These are phyloP conservation scores for Sclerotinia minor DNA, from an alignment of 2,329 filamentous ascomycete genomes.

Conservation along the genomic window DNA sequence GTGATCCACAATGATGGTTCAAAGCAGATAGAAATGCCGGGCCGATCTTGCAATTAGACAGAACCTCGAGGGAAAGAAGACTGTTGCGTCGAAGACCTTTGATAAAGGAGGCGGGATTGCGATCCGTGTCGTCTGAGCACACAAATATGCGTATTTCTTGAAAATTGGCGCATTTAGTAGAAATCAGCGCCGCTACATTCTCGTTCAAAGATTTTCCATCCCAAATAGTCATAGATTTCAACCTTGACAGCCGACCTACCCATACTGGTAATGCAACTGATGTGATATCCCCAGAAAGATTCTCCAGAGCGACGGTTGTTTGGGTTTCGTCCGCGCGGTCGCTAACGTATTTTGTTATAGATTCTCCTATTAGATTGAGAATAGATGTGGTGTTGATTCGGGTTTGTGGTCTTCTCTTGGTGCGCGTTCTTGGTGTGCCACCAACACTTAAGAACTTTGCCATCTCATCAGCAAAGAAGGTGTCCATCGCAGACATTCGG, in stretches of 20 bases:
- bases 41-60: conserved; percentile 56
- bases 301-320: conserved; percentile 55
- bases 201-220: conserved; percentile 60
- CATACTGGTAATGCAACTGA: conserved; percentile 55
- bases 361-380: conserved; percentile 54
- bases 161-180: conserved; percentile 60
- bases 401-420: conserved; percentile 32
- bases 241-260: conserved; percentile 57
- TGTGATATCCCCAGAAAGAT: conserved; percentile 57
- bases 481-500: conserved; percentile 37
- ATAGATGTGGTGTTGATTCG: conserved; percentile 44
- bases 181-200: conserved; percentile 55
- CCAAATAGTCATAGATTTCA: conserved; percentile 60
- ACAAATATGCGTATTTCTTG: conserved; percentile 58
- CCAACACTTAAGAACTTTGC: conserved; percentile 37
- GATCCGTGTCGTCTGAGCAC: conserved; percentile 46
- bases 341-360: conserved; percentile 54
- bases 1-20: conserved; percentile 53
- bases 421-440: conserved; percentile 39
- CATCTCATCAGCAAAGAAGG: conserved; percentile 48
- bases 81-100: conserved; percentile 55
- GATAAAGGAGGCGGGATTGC: conserved; percentile 60
- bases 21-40: conserved; percentile 55
- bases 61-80: conserved; percentile 58
- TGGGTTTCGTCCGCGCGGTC: conserved; percentile 45